Evolutionary conservation across 2,329 filamentous ascomycete species (phyloP).

Genomic region (Cryphonectria radicalis): DNA sequence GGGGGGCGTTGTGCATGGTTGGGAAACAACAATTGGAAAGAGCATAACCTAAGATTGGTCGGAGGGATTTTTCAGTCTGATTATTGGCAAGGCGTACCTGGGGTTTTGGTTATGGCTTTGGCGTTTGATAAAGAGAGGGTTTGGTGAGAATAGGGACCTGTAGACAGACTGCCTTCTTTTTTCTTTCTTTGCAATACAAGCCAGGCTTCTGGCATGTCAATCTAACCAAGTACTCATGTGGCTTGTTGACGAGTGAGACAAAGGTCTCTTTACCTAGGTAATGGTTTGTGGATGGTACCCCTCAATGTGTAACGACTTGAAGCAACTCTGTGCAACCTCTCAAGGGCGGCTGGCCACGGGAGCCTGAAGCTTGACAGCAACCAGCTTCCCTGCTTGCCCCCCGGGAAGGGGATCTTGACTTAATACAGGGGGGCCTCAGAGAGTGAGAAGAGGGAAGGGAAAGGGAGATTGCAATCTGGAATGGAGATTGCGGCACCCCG

Average conservation of each 20-base stretch:
- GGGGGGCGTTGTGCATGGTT: constrained; percentile 4
- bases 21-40: neutral
- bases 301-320: neutral
- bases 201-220: neutral
- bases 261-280: neutral
- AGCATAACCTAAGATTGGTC: neutral
- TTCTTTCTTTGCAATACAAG: neutral
- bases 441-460: neutral
- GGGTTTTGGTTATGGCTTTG: neutral
- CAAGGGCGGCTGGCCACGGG: neutral
- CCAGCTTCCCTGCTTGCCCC: neutral
- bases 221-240: neutral
- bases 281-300: neutral
- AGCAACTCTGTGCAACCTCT: neutral
- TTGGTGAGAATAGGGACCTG: neutral
- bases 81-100: constrained; percentile 2
- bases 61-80: neutral
- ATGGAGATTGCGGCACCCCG: neutral
- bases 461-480: neutral
- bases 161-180: neutral
- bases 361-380: neutral
- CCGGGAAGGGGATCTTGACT: neutral
- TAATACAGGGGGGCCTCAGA: neutral
- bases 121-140: neutral
- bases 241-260: neutral